Evolutionary conservation across 2,329 filamentous ascomycete species (phyloP), one percentile per base, ranked within the genome.

Genomic region (Curvularia verruculosa): DNA sequence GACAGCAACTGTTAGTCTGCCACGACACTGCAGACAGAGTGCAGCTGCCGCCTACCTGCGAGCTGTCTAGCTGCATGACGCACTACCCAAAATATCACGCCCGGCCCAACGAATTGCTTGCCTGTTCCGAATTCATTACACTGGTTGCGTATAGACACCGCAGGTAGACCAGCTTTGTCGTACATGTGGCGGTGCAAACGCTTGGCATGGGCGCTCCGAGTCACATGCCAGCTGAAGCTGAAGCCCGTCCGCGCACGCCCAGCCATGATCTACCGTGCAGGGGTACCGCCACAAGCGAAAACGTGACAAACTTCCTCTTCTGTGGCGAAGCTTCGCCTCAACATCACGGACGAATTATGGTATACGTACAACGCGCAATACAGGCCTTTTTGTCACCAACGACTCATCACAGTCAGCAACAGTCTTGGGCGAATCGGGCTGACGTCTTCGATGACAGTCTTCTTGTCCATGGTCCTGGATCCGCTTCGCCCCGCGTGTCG

Each of bases 1-100:
- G 64, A 61, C 66, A 60, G 62, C 68, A 66, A 71, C 69, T 65
- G n/a, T 71, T 75, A 66, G 70, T 60, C 61, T 71, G 65, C 65
- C 66, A 68, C 63, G 67, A 69, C 59, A 67, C 59, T 63, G 67
- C 65, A 71, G 63, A 64, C 68, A 69, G 66, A 69, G 66, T 56
- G 48, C 61, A 66, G 46, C 58, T 64, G 56, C 54, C 53, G 50
- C 48, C 54, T 58, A 54, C 56, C 64, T 70, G 69, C 71, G 65
- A 68, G 60, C 60, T 58, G 51, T 63, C 60, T 69, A 70, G 69
- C 69, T 71, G 70, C 72, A 70, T 72, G 52, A 66, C 57, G 58
- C 59, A 63, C 36, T 63, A 62, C 63, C 66, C 60, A 60, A 70
- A 73, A 74, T 57, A 56, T 72, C 70, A 69, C 64, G 63, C 58